phyloP scores from a whole-genome alignment of 2,329 filamentous ascomycete genomes.

The Aspergillus costaricaensis region DNA sequence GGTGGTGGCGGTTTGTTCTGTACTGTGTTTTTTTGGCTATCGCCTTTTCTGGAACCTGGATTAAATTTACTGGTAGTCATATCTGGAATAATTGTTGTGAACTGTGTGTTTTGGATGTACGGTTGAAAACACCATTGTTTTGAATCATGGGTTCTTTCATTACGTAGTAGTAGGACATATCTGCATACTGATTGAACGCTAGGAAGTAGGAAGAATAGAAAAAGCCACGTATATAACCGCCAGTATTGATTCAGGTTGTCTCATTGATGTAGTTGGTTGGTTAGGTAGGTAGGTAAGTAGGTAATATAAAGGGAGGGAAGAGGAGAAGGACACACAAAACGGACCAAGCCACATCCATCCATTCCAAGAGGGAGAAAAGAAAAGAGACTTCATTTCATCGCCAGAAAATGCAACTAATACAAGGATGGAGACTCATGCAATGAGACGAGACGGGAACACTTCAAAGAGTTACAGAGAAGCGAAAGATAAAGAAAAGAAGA shows the following conservation, averaged over 20 bases:
- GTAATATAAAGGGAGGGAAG: not conserved
- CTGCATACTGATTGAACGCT: too few relatives aligned
- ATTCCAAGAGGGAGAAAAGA: not conserved
- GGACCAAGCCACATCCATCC: not conserved
- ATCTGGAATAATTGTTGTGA: too few relatives aligned
- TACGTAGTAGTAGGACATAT: too few relatives aligned
- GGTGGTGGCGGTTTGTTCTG: too few relatives aligned
- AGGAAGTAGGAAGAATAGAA: not conserved
- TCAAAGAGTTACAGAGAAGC: slow-evolving; percentile 14
- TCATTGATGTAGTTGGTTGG: not conserved
- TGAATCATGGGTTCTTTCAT: too few relatives aligned
- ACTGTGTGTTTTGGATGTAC: too few relatives aligned
- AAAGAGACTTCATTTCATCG: not conserved
- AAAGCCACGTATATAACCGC: not conserved
- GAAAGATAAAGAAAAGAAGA: slow-evolving; percentile 2
- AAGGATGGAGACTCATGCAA: not conserved
- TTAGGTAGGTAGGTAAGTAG: not conserved
- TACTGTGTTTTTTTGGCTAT: too few relatives aligned
- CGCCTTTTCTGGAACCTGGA: too few relatives aligned
- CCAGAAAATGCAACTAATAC: slow-evolving; percentile 2
- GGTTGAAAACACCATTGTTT: too few relatives aligned
- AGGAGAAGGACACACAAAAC: not conserved
- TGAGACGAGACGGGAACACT: not conserved
- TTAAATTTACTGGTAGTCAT: too few relatives aligned
- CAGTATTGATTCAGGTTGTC: slow-evolving; percentile 6